These are phyloP conservation scores for Vachellia collinsii DNA, from an alignment of 306 rosid genomes.

Conservation along the genomic window DNA sequence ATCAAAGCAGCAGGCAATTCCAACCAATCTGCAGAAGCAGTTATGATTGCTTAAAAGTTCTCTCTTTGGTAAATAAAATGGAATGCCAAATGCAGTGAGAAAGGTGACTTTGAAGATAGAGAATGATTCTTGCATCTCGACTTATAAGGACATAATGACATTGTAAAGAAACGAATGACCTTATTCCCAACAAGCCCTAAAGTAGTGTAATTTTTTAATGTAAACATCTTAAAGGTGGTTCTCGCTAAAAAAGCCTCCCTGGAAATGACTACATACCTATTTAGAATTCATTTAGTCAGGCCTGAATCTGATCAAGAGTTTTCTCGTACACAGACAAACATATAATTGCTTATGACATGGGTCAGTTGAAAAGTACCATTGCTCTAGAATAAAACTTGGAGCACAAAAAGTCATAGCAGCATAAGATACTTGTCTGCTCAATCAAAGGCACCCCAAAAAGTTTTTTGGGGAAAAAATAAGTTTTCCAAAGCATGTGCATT, in stretches of 20 bases:
- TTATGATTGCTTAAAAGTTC: conserved; percentile 4
- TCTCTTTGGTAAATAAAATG: background rate
- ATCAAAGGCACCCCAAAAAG: background rate
- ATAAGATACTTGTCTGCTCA: background rate
- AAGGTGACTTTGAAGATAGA: background rate
- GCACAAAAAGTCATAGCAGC: conserved; percentile 1
- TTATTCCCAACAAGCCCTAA: background rate
- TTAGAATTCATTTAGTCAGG: background rate
- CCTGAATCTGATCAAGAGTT: background rate
- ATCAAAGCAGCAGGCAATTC: conserved; percentile 81
- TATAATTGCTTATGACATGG: too few relatives aligned
- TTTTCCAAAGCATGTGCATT: background rate
- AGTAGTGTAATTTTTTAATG: background rate
- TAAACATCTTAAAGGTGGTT: background rate
- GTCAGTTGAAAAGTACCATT: background rate
- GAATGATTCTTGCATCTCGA: background rate
- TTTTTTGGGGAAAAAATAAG: background rate
- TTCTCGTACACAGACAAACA: background rate
- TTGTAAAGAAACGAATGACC: background rate
- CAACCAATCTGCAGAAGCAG: conserved; percentile 75
- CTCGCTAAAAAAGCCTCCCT: background rate
- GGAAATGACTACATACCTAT: background rate
- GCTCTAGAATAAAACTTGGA: background rate
- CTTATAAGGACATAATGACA: background rate
- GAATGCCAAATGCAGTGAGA: background rate